A percentile compares a stretch with the other conserved stretches of the same genome.
Conservation (phyloP, 495 filamentous ascomycete species). For the Aspergillus avenaceus region DNA sequence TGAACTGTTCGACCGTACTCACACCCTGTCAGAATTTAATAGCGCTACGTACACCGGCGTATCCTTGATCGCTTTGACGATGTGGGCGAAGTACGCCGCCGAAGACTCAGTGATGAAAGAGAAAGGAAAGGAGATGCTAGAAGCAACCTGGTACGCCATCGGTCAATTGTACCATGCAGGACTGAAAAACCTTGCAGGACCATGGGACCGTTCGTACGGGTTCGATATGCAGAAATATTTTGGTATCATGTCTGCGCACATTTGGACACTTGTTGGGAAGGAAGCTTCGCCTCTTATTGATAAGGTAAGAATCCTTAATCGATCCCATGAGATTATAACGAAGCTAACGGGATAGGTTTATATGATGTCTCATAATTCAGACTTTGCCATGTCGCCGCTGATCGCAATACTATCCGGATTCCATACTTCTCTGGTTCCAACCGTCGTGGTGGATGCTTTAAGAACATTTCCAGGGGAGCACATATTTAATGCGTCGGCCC, state of each 20-base stretch:
- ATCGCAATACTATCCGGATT: conserved; percentile 27
- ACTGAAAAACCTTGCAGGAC: conserved; percentile 37
- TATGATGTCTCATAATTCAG: conserved; percentile 33
- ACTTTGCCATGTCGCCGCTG: conserved; percentile 35
- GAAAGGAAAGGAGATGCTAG: conserved; percentile 24
- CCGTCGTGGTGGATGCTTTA: conserved; percentile 14
- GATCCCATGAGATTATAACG: neutral
- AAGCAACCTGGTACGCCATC: conserved; percentile 28
- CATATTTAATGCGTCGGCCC: conserved; percentile 27
- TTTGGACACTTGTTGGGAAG: conserved; percentile 35
- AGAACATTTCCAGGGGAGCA: conserved; percentile 32
- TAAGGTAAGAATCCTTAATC: neutral
- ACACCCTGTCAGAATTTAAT: conserved; percentile 41
- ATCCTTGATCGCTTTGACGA: conserved; percentile 35
- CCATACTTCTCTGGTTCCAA: conserved; percentile 22
- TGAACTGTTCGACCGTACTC: conserved; percentile 30
- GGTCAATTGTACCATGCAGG: conserved; percentile 31
- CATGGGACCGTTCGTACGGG: conserved; percentile 42
- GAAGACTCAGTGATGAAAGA: conserved; percentile 26
- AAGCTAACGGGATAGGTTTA: conserved; percentile 10
- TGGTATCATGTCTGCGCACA: conserved; percentile 28
- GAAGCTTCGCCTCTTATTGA: conserved; percentile 20
- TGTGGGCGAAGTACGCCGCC: conserved; percentile 33
- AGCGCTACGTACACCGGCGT: conserved; percentile 41
- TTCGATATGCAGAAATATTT: conserved; percentile 42